A percentile compares a stretch with the other conserved stretches of the same genome.
These are phyloP conservation scores for Agapanthus africanus DNA, from an alignment of 106 monocot genomes.

Conservation along the genomic window DNA sequence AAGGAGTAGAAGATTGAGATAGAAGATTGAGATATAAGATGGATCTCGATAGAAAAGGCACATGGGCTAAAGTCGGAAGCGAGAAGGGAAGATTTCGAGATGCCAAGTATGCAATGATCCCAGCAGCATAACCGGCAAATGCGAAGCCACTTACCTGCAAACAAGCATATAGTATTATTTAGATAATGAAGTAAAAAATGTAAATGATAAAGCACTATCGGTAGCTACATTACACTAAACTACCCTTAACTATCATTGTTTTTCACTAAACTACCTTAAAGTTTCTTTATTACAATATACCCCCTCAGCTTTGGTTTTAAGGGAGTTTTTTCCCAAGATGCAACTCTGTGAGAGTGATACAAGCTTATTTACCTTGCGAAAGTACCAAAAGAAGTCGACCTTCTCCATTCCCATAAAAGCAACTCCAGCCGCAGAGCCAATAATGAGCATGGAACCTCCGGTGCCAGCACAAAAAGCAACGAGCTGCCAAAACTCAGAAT, in stretches of 20 bases:
- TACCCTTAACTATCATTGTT: no score
- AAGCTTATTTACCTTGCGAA: constrained; percentile 88
- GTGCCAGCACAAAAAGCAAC: constrained; percentile 97
- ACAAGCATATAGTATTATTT: not conserved
- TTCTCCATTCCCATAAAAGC: constrained; percentile 99
- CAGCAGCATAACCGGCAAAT: constrained; percentile 88
- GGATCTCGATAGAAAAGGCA: constrained; percentile 69
- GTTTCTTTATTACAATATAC: no score
- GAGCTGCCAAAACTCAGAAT: constrained; percentile 98
- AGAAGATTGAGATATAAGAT: constrained; percentile 8
- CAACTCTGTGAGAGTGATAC: no score
- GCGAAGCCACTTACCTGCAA: constrained; percentile 95
- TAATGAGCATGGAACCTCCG: constrained; percentile 97
- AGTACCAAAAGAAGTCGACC: constrained; percentile 96
- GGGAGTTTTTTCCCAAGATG: no score
- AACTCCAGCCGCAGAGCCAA: constrained; percentile 96
- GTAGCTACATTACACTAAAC: no score
- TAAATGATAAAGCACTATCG: no score
- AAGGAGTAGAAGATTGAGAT: constrained; percentile 12
- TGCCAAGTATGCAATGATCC: constrained; percentile 74
- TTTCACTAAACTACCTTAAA: no score
- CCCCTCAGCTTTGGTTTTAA: no score
- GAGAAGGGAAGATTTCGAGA: constrained; percentile 43
- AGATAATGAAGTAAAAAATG: no score
- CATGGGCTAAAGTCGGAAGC: constrained; percentile 56